Evolutionary conservation across 2,329 filamentous ascomycete genomes (phyloP).

Genomic region (Apiospora aurea): DNA sequence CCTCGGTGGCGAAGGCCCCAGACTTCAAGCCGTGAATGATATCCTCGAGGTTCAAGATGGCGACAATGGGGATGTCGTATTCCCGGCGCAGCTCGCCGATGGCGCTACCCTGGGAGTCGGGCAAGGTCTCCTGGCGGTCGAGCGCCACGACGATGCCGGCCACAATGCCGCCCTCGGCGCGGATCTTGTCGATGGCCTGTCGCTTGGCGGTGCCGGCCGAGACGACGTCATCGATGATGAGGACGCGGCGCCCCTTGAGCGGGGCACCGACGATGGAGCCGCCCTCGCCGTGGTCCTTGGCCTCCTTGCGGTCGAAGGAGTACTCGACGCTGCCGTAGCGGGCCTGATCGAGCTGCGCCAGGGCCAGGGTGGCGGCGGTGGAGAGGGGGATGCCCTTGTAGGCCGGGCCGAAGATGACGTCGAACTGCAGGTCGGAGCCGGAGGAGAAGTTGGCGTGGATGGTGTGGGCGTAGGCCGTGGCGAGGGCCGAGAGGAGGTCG

Average conservation of each 20-base stretch:
- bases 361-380: slow-evolving; percentile 76
- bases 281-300: slow-evolving; percentile 94
- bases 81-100: slow-evolving; percentile 87
- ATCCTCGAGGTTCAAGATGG: slow-evolving; percentile 85
- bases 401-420: slow-evolving; percentile 90
- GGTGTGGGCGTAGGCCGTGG: slow-evolving; percentile 78
- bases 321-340: slow-evolving; percentile 78
- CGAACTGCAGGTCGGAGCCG: slow-evolving; percentile 59
- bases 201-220: slow-evolving; percentile 94
- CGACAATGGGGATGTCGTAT: slow-evolving; percentile 81
- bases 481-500: slow-evolving; percentile 77
- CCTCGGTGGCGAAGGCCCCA: slow-evolving; percentile 63
- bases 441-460: slow-evolving; percentile 55
- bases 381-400: slow-evolving; percentile 98
- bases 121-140: slow-evolving; percentile 85
- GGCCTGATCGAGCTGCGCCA: slow-evolving; percentile 71
- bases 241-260: slow-evolving; percentile 81
- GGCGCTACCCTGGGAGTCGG: slow-evolving; percentile 72
- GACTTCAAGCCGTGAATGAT: slow-evolving; percentile 73
- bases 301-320: slow-evolving; percentile 94
- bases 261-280: slow-evolving; percentile 90
- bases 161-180: slow-evolving; percentile 81
- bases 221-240: slow-evolving; percentile 97
- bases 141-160: slow-evolving; percentile 89
- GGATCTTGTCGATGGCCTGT: slow-evolving; percentile 90